Conservation (phyloP, 1,284 basidiomycete species). For the Taiwanofungus camphoratus region DNA sequence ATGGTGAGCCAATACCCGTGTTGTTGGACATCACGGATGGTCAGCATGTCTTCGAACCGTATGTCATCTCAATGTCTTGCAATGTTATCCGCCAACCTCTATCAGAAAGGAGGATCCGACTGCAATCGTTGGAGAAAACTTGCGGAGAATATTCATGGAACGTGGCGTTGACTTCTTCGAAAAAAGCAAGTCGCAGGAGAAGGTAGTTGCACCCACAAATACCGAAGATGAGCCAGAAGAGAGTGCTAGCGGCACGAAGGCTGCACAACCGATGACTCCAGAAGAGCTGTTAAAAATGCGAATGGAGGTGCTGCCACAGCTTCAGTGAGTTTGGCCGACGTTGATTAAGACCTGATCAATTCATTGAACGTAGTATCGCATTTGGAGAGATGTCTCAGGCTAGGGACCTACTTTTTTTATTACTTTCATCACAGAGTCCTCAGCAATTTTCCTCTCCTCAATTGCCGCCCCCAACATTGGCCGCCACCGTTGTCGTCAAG, state of each 20-base stretch:
- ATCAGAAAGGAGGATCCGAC: slow-evolving; percentile 48
- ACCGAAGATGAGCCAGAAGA: slow-evolving; percentile 24
- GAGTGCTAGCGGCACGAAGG: slow-evolving; percentile 29
- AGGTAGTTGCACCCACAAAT: slow-evolving; percentile 14
- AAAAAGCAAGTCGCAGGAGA: slow-evolving; percentile 32
- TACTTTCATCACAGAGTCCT: slow-evolving; percentile 31
- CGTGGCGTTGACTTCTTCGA: slow-evolving; percentile 73
- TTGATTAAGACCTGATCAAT: slow-evolving; percentile 9
- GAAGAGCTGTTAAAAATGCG: slow-evolving; percentile 72
- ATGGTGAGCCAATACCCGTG: slow-evolving; percentile 52
- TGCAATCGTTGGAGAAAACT: slow-evolving; percentile 50
- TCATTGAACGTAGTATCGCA: slow-evolving; percentile 47
- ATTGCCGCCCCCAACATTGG: slow-evolving; percentile 36
- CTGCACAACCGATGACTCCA: slow-evolving; percentile 48
- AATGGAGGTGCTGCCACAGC: slow-evolving; percentile 58
- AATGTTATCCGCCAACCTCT: slow-evolving; percentile 4
- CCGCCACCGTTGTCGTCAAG: slow-evolving; percentile 60
- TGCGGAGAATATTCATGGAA: slow-evolving; percentile 66
- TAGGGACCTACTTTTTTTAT: slow-evolving; percentile 53
- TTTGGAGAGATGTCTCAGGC: slow-evolving; percentile 74
- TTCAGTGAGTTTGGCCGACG: slow-evolving; percentile 48
- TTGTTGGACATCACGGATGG: slow-evolving; percentile 69
- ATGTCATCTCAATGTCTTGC: slow-evolving; percentile 21
- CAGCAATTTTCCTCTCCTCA: slow-evolving; percentile 12
- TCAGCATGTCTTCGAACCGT: slow-evolving; percentile 64